Evolutionary conservation across 1,284 basidiomycete species (phyloP), one percentile per base, ranked within the genome.

Genomic region (Microbotryum saponariae): DNA sequence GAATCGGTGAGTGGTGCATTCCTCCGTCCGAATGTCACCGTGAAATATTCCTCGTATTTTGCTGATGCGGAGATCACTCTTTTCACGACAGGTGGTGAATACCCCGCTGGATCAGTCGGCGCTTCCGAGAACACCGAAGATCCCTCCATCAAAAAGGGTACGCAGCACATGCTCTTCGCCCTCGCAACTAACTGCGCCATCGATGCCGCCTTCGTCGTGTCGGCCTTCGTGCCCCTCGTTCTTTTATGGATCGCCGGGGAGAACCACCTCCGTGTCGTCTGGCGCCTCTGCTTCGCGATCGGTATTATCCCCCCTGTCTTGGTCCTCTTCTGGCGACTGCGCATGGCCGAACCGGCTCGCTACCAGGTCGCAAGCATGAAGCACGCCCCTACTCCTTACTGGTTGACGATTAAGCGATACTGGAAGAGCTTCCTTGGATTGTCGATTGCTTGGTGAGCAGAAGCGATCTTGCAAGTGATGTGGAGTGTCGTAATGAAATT

Each of bases 91-190:
- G 37, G 91, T 29, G 90, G 90, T 14, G 89, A 93, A 74, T 94
- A 96, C 69, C 91, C 91, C 7, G 88, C 86, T 64, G 92, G 91
- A 8, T 88, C 86, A 4, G 91, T 96, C n/a, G 89, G 91, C 25
- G 87, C 87, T 3, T 87, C 88, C 1, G 92, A 96, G 74, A 88
- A 90, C 73, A 90, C 90, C 0, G 92, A 94, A 75, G 86, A 89
- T 71, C 56, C 60, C 20, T 83, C 82, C 4, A 85, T 94, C 71
- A 80, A 77, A 68, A 90, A 88, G 76, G 83, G 82, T 58, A 82
- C 85, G 4, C 91, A 91, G 73, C 87, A 94, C 74, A 79, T 85
- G 58, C 89, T 89, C 82, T 88, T 94, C 71, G 84, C 87, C 21
- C 81, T 93, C 21, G 88, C 89, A 45, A 90, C 89, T 1, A 91